Percentiles rank a stretch among this genome's conserved stretches.
These are phyloP conservation scores for Lichtheimia corymbifera DNA, from an alignment of 371 early-diverging fungal species.

Conservation along the genomic window DNA sequence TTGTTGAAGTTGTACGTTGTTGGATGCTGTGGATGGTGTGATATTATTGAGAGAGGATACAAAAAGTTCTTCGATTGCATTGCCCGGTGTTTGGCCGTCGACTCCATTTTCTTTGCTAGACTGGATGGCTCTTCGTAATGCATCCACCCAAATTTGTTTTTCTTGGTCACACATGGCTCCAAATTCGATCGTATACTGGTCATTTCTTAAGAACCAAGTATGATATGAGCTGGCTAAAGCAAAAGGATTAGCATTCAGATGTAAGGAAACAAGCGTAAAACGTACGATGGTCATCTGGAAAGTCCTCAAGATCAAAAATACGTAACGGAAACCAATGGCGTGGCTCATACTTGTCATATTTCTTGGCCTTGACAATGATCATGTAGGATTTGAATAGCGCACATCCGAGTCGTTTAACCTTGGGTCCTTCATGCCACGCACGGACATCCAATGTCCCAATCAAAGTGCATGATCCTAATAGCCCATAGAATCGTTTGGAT, in stretches of 20 bases:
- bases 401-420: slow-evolving; percentile 46
- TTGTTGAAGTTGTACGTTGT: background rate
- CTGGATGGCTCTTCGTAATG: slow-evolving; percentile 14
- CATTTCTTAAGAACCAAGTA: slow-evolving; percentile 21
- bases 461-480: slow-evolving; percentile 36
- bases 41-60: slow-evolving; percentile 16
- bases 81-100: slow-evolving; percentile 2
- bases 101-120: slow-evolving; percentile 13
- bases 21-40: slow-evolving; percentile 6
- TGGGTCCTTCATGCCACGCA: slow-evolving; percentile 20
- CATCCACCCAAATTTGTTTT: slow-evolving; percentile 25
- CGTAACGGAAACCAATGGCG: slow-evolving; percentile 60
- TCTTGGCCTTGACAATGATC: slow-evolving; percentile 56
- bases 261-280: too few species aligned
- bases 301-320: slow-evolving; percentile 41
- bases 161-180: slow-evolving; percentile 26
- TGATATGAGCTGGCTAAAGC: slow-evolving; percentile 9
- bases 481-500: slow-evolving; percentile 35
- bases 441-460: slow-evolving; percentile 49
- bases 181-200: slow-evolving; percentile 20
- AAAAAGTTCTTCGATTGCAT: slow-evolving; percentile 23
- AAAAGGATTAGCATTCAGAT: background rate
- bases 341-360: slow-evolving; percentile 47
- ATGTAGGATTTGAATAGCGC: slow-evolving; percentile 57
- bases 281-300: slow-evolving; percentile 32